Evolutionary conservation across 768 basidiomycete genomes (phyloP).

Genomic region (Hypsizygus marmoreus): DNA sequence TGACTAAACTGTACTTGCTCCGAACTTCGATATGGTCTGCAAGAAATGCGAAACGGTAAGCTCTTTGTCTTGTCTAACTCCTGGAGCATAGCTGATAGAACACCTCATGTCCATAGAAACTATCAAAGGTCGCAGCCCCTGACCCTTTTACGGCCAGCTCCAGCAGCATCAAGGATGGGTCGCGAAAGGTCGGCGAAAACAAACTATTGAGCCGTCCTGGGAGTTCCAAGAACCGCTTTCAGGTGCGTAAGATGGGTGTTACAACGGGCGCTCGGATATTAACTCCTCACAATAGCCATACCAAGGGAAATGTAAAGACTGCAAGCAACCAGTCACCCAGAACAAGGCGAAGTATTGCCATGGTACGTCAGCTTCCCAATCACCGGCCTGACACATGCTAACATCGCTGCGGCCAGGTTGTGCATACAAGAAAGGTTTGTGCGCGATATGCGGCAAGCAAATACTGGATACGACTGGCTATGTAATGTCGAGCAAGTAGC

Average conservation of each 20-base stretch:
- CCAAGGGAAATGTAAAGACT: constrained; percentile 85
- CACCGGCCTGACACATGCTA: constrained; percentile 5
- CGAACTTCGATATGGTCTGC: constrained; percentile 68
- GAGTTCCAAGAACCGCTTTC: constrained; percentile 74
- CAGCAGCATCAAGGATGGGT: constrained; percentile 74
- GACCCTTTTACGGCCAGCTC: constrained; percentile 83
- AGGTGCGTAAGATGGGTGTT: constrained; percentile 46
- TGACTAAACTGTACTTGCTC: constrained; percentile 16
- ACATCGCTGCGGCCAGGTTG: constrained; percentile 54
- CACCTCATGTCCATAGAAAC: constrained; percentile 61
- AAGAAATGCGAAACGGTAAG: constrained; percentile 80
- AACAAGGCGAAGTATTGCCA: constrained; percentile 90
- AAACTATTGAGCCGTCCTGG: constrained; percentile 74
- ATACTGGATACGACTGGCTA: constrained; percentile 85
- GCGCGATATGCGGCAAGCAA: constrained; percentile 85
- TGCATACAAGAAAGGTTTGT: constrained; percentile 85
- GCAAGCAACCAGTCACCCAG: constrained; percentile 82
- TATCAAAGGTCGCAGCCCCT: constrained; percentile 86
- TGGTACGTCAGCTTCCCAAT: constrained; percentile 47
- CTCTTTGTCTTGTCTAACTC: constrained; percentile 19
- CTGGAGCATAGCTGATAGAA: constrained; percentile 4
- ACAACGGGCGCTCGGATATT: constrained; percentile 16
- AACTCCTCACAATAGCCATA: constrained; percentile 61
- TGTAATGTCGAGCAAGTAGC: constrained; percentile 83
- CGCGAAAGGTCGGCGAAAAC: constrained; percentile 83